These are phyloP conservation scores for Trichopus zeylanicus DNA, from an alignment of 116 monocot genomes.

Conservation along the genomic window DNA sequence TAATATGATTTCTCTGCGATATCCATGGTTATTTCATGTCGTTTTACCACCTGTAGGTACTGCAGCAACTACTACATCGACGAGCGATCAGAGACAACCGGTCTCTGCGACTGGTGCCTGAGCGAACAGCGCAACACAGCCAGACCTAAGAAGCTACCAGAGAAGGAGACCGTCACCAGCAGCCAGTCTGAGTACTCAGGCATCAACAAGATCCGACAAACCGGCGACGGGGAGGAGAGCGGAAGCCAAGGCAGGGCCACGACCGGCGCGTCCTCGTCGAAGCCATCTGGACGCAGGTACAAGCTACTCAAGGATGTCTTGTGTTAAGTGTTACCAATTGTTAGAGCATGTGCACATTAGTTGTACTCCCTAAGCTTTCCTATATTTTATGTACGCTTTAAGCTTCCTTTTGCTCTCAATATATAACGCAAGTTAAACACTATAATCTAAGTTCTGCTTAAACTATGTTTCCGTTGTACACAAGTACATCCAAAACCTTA, in stretches of 20 bases:
- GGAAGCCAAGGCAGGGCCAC: constrained; percentile 8
- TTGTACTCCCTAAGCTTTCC: not conserved
- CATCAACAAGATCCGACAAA: constrained; percentile 19
- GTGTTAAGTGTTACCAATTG: constrained; percentile 17
- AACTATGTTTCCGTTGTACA: too few species aligned
- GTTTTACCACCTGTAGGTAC: constrained; percentile 34
- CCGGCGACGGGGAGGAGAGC: constrained; percentile 10
- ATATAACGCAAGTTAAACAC: too few species aligned
- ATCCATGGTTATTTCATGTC: not conserved
- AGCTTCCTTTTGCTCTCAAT: too few species aligned
- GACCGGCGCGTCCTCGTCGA: constrained; percentile 20
- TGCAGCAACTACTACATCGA: constrained; percentile 67
- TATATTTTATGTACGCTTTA: not conserved
- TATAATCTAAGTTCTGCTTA: too few species aligned
- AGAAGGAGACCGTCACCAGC: not conserved
- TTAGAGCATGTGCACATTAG: constrained; percentile 1
- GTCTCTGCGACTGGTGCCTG: constrained; percentile 76
- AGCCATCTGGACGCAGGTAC: constrained; percentile 52
- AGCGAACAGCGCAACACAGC: constrained; percentile 26
- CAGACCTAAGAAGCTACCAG: constrained; percentile 3
- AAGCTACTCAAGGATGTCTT: constrained; percentile 83
- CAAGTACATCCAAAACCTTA: too few species aligned
- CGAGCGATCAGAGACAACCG: constrained; percentile 11
- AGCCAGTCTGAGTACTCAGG: not conserved
- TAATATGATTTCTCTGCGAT: not conserved